Evolutionary conservation across 1,284 basidiomycete genomes (phyloP).

Genomic region (Limonomyces culmigenus): DNA sequence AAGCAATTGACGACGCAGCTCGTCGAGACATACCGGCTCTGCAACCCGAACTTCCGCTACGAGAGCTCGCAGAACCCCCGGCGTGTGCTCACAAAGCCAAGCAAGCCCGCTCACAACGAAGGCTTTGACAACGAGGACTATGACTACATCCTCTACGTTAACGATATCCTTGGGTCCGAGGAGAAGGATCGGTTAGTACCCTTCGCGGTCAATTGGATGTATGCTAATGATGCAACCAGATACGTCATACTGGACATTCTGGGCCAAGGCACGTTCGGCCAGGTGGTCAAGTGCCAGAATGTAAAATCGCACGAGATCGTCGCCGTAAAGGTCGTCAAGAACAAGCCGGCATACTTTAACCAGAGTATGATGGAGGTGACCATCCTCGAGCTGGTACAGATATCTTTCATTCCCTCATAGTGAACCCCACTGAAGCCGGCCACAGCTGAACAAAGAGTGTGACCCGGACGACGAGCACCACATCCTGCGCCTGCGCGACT

Average conservation of each 20-base stretch:
- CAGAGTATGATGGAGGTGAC: conserved; percentile 99
- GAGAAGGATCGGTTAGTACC: conserved; percentile 33
- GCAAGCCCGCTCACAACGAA: conserved; percentile 85
- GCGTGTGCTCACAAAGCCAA: conserved; percentile 89
- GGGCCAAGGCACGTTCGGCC: conserved; percentile 96
- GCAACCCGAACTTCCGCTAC: conserved; percentile 86
- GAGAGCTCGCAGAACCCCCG: conserved; percentile 86
- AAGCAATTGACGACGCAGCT: conserved; percentile 78
- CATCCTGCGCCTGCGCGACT: conserved; percentile 88
- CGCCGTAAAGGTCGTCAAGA: conserved; percentile 98
- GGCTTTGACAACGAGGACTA: conserved; percentile 95
- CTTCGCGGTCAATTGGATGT: background rate
- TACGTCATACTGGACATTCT: conserved; percentile 97
- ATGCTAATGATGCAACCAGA: conserved; percentile 21
- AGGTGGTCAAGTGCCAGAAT: conserved; percentile 99
- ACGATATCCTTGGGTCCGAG: conserved; percentile 85
- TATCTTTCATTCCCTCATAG: conserved; percentile 3
- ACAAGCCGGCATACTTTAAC: conserved; percentile 98
- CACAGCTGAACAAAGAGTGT: conserved; percentile 77
- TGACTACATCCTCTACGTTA: conserved; percentile 95
- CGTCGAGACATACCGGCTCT: conserved; percentile 79
- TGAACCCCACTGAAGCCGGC: conserved; percentile 3
- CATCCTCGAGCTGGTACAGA: conserved; percentile 73
- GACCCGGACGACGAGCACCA: conserved; percentile 95
- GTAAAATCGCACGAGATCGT: conserved; percentile 98